phyloP scores from a whole-genome alignment of 2,329 filamentous ascomycete species.

The Fusarium fujikuroi region DNA sequence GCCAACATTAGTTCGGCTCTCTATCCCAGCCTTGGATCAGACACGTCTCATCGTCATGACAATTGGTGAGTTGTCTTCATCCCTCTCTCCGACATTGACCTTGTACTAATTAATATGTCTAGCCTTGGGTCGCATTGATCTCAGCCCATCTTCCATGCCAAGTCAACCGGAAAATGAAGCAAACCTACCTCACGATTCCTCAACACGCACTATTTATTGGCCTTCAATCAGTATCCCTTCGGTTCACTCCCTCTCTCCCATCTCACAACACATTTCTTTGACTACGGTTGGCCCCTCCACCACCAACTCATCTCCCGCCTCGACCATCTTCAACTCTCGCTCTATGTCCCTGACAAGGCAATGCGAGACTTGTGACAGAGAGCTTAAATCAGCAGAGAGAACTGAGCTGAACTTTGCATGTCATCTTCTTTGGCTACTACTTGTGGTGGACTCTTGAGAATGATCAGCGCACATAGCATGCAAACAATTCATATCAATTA shows the following conservation, averaged over 20 bases:
- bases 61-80: neutral
- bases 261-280: neutral
- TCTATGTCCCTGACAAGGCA: no score
- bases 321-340: neutral
- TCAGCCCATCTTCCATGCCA: no score
- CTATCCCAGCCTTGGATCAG: slow-evolving; percentile 62
- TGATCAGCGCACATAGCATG: neutral
- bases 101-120: no score
- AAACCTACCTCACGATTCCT: no score
- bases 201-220: no score
- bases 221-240: neutral
- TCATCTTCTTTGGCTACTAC: neutral
- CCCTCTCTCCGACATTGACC: neutral
- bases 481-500: neutral
- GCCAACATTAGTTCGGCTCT: slow-evolving; percentile 65
- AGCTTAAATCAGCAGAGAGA: no score
- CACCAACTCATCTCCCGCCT: neutral
- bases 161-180: no score
- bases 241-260: neutral
- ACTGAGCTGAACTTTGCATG: neutral
- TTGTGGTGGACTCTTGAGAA: accelerated
- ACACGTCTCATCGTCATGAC: slow-evolving; percentile 44
- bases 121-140: no score
- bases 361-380: no score
- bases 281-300: neutral